Percentiles rank a stretch among this genome's conserved stretches.
Evolutionary conservation across 345 rosid species (phyloP).

Genomic region (Clarkia xantiana): DNA sequence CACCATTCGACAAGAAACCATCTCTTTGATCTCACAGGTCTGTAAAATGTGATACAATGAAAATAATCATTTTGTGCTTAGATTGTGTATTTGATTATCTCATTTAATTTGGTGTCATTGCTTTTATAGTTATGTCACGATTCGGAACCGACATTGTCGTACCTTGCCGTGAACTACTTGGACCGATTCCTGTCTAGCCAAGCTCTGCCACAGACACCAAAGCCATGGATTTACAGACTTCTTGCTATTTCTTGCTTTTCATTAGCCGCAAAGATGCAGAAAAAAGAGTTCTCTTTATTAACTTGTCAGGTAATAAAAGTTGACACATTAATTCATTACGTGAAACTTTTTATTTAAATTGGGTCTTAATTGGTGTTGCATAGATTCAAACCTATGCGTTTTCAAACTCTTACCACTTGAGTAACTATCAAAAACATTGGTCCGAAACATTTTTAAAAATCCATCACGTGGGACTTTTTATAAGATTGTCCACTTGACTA

Average conservation of each 20-base stretch:
- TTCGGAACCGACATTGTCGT: conserved; percentile 32
- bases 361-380: no score
- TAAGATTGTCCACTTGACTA: no score
- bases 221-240: conserved; percentile 53
- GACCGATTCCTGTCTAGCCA: conserved; percentile 65
- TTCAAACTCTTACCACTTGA: no score
- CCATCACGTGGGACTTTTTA: no score
- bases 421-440: no score
- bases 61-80: not conserved
- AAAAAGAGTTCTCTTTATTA: conserved; percentile 25
- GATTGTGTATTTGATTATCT: no score
- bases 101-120: no score
- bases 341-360: no score
- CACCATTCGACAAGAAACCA: conserved; percentile 28
- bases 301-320: conserved; percentile 36
- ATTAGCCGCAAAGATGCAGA: conserved; percentile 63
- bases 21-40: conserved; percentile 39
- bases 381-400: no score
- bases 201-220: conserved; percentile 22
- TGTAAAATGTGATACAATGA: not conserved
- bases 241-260: conserved; percentile 55
- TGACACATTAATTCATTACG: no score
- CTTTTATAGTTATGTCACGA: conserved; percentile 24
- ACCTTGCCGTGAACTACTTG: conserved; percentile 68
- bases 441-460: no score